Conservation (phyloP, 2,329 filamentous ascomycete genomes). For the Talaromyces sp. region DNA sequence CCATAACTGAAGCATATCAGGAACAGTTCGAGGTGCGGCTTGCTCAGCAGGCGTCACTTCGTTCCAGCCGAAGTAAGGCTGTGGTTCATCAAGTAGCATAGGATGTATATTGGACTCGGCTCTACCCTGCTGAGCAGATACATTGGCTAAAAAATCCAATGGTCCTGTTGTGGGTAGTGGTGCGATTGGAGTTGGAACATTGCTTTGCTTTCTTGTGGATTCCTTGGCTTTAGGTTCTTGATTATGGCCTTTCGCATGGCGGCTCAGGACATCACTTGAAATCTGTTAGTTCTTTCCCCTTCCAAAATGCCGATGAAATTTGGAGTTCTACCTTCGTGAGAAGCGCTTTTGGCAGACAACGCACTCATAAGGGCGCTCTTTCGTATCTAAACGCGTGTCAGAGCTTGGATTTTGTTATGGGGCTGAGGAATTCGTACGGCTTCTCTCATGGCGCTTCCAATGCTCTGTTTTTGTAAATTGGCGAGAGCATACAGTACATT, state of each 20-base stretch:
- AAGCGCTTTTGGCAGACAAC: constrained; percentile 58
- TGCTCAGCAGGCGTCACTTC: constrained; percentile 28
- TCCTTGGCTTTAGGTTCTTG: constrained; percentile 35
- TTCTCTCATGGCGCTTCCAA: constrained; percentile 58
- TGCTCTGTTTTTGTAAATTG: constrained; percentile 61
- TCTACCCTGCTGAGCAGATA: constrained; percentile 38
- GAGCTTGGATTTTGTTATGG: not conserved
- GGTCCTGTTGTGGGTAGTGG: constrained; percentile 36
- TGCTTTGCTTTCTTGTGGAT: constrained; percentile 23
- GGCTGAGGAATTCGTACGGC: constrained; percentile 47
- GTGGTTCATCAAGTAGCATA: constrained; percentile 34
- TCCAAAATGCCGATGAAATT: not conserved
- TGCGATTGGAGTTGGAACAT: constrained; percentile 25
- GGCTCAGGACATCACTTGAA: constrained; percentile 52
- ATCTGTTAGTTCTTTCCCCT: constrained; percentile 12
- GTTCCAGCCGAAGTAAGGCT: constrained; percentile 36
- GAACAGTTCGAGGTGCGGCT: constrained; percentile 21
- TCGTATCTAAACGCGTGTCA: constrained; percentile 49
- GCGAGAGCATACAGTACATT: constrained; percentile 54
- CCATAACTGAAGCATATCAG: constrained; percentile 41
- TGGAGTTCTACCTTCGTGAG: constrained; percentile 51
- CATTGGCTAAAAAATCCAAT: constrained; percentile 44
- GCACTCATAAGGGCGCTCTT: constrained; percentile 59
- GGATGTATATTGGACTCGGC: constrained; percentile 30
- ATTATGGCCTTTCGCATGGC: constrained; percentile 56